A percentile compares a stretch with the other conserved stretches of the same genome.
Conservation (phyloP, 306 rosid genomes). For the Trichosanthes cucumerina region DNA sequence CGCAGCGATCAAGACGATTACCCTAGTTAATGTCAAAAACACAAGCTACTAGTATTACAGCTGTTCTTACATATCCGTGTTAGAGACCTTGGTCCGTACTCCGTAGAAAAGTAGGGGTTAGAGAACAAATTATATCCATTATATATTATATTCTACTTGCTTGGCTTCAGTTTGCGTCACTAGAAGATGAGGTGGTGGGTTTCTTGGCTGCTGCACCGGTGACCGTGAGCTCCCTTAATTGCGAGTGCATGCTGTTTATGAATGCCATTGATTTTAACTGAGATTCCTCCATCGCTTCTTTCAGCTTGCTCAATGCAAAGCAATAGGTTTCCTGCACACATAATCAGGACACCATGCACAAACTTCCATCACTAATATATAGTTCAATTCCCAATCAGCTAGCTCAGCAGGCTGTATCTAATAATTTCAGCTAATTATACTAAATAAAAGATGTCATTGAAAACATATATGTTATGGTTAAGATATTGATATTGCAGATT, state of each 20-base stretch:
- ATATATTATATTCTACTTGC: not conserved
- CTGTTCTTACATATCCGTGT: not conserved
- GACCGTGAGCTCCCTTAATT: slow-evolving; percentile 44
- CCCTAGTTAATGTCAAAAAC: not conserved
- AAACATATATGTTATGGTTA: no score
- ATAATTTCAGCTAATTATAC: not conserved
- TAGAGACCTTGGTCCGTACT: not conserved
- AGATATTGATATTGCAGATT: no score
- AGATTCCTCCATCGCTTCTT: slow-evolving; percentile 78
- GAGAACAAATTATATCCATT: not conserved
- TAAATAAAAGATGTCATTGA: not conserved
- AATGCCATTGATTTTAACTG: slow-evolving; percentile 58
- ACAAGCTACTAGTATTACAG: not conserved
- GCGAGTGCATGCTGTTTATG: slow-evolving; percentile 66
- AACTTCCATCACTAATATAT: not conserved
- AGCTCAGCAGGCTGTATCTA: no score
- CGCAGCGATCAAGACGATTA: no score
- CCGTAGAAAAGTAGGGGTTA: not conserved
- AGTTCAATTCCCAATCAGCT: not conserved
- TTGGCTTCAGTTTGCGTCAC: not conserved
- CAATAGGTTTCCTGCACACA: slow-evolving; percentile 65
- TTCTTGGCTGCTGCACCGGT: not conserved
- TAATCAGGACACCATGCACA: not conserved
- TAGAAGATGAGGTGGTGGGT: not conserved
- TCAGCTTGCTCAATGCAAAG: slow-evolving; percentile 51